Evolutionary conservation across 139 green algal species (phyloP).

Genomic region (Eudorina sp.): DNA sequence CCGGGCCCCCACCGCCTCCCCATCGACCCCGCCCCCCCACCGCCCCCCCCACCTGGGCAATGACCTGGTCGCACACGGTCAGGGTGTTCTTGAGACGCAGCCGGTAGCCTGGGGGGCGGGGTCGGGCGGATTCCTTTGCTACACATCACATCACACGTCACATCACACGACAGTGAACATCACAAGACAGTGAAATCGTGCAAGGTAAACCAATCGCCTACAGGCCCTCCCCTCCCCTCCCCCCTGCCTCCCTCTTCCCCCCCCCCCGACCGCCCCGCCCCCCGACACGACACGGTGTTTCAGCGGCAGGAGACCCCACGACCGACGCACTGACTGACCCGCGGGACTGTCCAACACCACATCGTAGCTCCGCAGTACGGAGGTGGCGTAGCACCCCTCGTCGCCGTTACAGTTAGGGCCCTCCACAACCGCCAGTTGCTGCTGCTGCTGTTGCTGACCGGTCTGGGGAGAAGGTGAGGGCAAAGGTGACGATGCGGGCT

Average conservation of each 20-base stretch:
- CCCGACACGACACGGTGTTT: no score
- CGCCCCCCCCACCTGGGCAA: neutral
- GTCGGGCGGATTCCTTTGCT: neutral
- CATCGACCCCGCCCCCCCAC: neutral
- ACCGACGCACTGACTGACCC: neutral
- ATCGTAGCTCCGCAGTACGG: neutral
- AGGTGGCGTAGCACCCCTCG: neutral
- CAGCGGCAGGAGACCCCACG: no score
- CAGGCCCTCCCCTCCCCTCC: no score
- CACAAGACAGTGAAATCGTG: no score
- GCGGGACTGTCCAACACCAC: slow-evolving; percentile 1
- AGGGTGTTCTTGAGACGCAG: neutral
- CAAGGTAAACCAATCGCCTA: no score
- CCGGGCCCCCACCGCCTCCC: neutral
- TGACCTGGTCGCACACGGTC: slow-evolving; percentile 1
- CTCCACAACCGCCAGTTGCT: neutral
- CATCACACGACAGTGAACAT: no score
- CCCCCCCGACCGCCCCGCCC: no score
- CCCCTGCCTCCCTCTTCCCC: no score
- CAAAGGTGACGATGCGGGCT: no score
- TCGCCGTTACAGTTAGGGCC: neutral
- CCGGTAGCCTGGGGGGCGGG: neutral
- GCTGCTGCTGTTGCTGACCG: neutral
- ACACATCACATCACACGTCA: no score
- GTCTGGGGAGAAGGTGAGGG: no score